A percentile compares a stretch with the other conserved stretches of the same genome.
Evolutionary conservation across 768 basidiomycete species (phyloP).

Genomic region (Collybia mongolica): DNA sequence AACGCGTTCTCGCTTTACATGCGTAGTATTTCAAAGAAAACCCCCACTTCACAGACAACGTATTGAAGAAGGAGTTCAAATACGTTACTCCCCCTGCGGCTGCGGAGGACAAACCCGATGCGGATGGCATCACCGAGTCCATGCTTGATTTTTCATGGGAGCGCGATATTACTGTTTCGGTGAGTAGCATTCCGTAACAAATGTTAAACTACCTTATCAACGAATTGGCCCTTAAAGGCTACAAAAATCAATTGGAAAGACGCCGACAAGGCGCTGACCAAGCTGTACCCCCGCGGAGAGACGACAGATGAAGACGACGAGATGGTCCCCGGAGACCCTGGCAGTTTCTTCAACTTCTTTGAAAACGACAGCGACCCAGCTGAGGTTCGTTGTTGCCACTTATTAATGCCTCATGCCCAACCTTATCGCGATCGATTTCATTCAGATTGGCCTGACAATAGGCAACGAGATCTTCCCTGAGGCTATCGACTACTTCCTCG

Average conservation of each 20-base stretch:
- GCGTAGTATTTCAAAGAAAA: conserved; percentile 81
- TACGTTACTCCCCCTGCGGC: conserved; percentile 55
- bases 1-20: conserved; percentile 6
- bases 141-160: conserved; percentile 85
- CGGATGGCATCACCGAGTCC: conserved; percentile 71
- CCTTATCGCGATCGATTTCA: background rate
- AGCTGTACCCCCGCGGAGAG: conserved; percentile 65
- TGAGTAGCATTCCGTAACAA: conserved; percentile 27
- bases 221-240: conserved; percentile 34
- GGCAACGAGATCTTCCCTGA: conserved; percentile 80
- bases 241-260: conserved; percentile 83
- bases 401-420: background rate
- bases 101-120: conserved; percentile 59
- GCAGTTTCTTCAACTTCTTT: conserved; percentile 90
- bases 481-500: conserved; percentile 81
- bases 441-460: conserved; percentile 68
- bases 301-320: conserved; percentile 55
- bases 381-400: conserved; percentile 49
- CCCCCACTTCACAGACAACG: conserved; percentile 73
- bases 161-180: conserved; percentile 66
- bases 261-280: conserved; percentile 71
- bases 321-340: conserved; percentile 58
- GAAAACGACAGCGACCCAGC: conserved; percentile 62
- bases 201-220: conserved; percentile 8
- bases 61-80: conserved; percentile 83